phyloP scores from a whole-genome alignment of 768 basidiomycete genomes.

The Mycena belliarum region DNA sequence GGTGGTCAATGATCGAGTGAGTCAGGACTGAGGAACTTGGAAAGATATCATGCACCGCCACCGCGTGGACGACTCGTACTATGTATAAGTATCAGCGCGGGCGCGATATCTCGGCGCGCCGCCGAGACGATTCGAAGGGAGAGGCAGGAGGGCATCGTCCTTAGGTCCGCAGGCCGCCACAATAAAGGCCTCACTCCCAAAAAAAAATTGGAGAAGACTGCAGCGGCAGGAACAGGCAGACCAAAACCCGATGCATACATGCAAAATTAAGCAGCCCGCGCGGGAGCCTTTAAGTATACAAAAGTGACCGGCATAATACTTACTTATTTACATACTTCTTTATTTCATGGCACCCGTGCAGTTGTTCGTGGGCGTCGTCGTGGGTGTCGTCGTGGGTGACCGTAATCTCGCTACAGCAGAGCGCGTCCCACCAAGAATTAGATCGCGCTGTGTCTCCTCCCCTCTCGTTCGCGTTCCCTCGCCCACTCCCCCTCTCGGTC shows the following conservation, averaged over 20 bases:
- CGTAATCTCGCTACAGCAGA: neutral
- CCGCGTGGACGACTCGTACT: too few relatives aligned
- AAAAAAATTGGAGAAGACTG: too few relatives aligned
- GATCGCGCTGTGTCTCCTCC: conserved; percentile 14
- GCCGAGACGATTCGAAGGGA: too few relatives aligned
- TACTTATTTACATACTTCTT: conserved; percentile 13
- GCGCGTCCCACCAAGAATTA: neutral
- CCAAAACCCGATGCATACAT: neutral
- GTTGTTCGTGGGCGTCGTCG: neutral
- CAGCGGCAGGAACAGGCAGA: neutral
- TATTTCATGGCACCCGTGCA: neutral
- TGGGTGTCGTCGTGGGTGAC: conserved; percentile 1
- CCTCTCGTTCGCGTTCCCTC: conserved; percentile 9
- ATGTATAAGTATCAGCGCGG: too few relatives aligned
- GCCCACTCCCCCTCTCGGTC: conserved; percentile 11
- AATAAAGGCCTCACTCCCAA: too few relatives aligned
- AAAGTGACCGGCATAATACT: conserved; percentile 15
- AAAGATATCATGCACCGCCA: too few relatives aligned
- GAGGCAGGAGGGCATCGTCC: too few relatives aligned
- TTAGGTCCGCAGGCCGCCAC: too few relatives aligned
- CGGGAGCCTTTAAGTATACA: conserved; percentile 15
- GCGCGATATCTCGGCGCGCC: too few relatives aligned
- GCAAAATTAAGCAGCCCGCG: conserved; percentile 13
- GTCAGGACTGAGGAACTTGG: too few relatives aligned
- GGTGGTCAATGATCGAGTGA: too few relatives aligned